Evolutionary conservation across 139 green algal genomes (phyloP).

Genomic region (Nannochloris sp.): DNA sequence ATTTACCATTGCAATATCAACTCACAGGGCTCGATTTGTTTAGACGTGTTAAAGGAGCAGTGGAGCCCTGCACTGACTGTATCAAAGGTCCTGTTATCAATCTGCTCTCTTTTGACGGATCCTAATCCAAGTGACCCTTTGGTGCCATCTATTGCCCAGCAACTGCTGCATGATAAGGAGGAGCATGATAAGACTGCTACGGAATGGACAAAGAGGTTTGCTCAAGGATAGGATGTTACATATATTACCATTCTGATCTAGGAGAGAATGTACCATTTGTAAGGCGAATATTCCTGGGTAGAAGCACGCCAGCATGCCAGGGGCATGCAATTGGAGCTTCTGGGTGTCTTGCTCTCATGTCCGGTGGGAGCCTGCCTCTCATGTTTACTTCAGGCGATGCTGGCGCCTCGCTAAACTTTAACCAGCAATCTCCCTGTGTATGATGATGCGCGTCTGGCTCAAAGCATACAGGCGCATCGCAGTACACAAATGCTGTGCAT

Average conservation of each 20-base stretch:
- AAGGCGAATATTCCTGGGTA: slow-evolving; percentile 42
- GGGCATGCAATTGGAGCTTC: slow-evolving; percentile 32
- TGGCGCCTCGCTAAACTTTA: slow-evolving; percentile 62
- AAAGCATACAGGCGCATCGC: slow-evolving; percentile 59
- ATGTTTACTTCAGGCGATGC: slow-evolving; percentile 65
- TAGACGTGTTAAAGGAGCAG: slow-evolving; percentile 89
- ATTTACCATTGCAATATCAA: slow-evolving; percentile 97
- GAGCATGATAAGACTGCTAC: slow-evolving; percentile 79
- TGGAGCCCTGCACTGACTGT: slow-evolving; percentile 87
- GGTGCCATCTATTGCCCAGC: slow-evolving; percentile 83
- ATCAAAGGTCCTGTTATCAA: slow-evolving; percentile 77
- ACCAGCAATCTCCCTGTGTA: slow-evolving; percentile 73
- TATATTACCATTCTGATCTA: slow-evolving; percentile 16
- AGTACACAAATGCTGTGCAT: slow-evolving; percentile 80
- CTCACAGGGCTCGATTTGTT: slow-evolving; percentile 72
- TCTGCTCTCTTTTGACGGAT: slow-evolving; percentile 89
- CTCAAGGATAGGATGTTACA: slow-evolving; percentile 38
- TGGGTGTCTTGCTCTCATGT: slow-evolving; percentile 29
- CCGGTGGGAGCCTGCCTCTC: slow-evolving; percentile 19
- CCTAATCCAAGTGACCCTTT: slow-evolving; percentile 90
- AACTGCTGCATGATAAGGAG: slow-evolving; percentile 68
- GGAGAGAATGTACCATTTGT: slow-evolving; percentile 55
- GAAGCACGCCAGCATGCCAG: slow-evolving; percentile 56
- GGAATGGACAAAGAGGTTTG: slow-evolving; percentile 87
- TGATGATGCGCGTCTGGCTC: slow-evolving; percentile 79